phyloP scores from a whole-genome alignment of 176 grass and related monocot species.

The Puya raimondii region DNA sequence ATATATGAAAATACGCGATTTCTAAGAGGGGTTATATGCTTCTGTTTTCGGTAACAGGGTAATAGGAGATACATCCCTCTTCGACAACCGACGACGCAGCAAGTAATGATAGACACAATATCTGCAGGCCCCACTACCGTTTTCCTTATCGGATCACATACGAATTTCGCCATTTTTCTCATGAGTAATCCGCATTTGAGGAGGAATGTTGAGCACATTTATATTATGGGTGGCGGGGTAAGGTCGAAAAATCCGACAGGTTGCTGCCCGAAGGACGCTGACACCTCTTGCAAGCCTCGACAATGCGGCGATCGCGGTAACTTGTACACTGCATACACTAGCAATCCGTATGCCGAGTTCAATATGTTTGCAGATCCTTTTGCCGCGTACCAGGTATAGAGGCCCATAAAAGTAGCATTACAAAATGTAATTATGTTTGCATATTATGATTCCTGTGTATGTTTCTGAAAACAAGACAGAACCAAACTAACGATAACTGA shows the following conservation, averaged over 20 bases:
- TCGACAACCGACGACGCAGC: slow-evolving; percentile 51
- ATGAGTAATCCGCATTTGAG: slow-evolving; percentile 64
- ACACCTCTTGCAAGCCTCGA: slow-evolving; percentile 32
- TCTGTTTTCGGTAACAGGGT: slow-evolving; percentile 32
- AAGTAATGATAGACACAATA: slow-evolving; percentile 60
- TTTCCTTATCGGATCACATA: slow-evolving; percentile 55
- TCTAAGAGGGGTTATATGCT: not conserved
- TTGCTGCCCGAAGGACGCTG: slow-evolving; percentile 44
- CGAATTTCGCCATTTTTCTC: slow-evolving; percentile 70
- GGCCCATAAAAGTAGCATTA: not conserved
- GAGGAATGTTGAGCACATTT: slow-evolving; percentile 79
- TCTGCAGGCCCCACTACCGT: slow-evolving; percentile 57
- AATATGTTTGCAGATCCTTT: slow-evolving; percentile 93
- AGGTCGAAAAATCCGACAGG: slow-evolving; percentile 69
- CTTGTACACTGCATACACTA: slow-evolving; percentile 55
- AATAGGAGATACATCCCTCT: slow-evolving; percentile 58
- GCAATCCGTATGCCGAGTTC: slow-evolving; percentile 74
- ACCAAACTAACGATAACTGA: no score
- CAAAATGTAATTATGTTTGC: not conserved
- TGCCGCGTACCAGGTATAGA: slow-evolving; percentile 74
- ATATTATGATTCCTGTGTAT: no score
- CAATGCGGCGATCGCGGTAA: slow-evolving; percentile 80
- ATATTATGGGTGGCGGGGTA: slow-evolving; percentile 83
- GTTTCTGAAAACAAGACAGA: no score
- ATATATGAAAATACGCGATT: not conserved